phyloP scores from a whole-genome alignment of 495 filamentous ascomycete species.

The Talaromyces ruber region DNA sequence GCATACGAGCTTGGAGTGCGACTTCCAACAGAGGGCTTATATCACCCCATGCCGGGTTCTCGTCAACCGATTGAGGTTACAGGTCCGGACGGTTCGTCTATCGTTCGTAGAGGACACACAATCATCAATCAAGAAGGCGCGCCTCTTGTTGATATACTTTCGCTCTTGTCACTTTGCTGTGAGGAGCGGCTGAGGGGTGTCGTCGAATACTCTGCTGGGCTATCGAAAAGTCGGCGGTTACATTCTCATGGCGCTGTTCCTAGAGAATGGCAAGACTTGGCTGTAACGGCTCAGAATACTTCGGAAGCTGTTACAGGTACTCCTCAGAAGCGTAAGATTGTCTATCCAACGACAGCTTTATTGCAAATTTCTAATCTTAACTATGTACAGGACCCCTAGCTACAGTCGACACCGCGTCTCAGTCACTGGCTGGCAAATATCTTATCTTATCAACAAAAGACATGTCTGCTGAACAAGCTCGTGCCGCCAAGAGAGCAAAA shows the following conservation, averaged over 20 bases:
- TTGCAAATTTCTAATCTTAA: not conserved
- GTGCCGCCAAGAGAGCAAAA: conserved; percentile 42
- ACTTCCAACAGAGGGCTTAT: conserved; percentile 56
- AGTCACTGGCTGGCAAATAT: conserved; percentile 1
- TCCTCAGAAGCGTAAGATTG: not conserved
- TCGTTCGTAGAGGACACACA: conserved; percentile 47
- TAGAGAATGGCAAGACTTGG: conserved; percentile 59
- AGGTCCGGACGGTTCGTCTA: conserved; percentile 44
- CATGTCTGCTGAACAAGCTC: conserved; percentile 37
- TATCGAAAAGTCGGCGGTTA: conserved; percentile 56
- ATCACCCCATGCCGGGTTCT: conserved; percentile 39
- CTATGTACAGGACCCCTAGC: not conserved
- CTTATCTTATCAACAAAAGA: conserved; percentile 23
- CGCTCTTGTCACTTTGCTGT: conserved; percentile 64
- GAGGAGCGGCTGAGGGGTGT: conserved; percentile 62
- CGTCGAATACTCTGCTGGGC: conserved; percentile 58
- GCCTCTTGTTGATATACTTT: conserved; percentile 63
- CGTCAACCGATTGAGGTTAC: conserved; percentile 45
- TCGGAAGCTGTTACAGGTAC: not conserved
- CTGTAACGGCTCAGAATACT: conserved; percentile 20
- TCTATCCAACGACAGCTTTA: not conserved
- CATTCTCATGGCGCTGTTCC: conserved; percentile 68
- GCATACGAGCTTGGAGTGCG: conserved; percentile 49
- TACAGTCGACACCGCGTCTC: not conserved
- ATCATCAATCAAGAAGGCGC: conserved; percentile 59